Evolutionary conservation across 257 asterid genomes (phyloP).

Genomic region (Anisodus acutangulus): DNA sequence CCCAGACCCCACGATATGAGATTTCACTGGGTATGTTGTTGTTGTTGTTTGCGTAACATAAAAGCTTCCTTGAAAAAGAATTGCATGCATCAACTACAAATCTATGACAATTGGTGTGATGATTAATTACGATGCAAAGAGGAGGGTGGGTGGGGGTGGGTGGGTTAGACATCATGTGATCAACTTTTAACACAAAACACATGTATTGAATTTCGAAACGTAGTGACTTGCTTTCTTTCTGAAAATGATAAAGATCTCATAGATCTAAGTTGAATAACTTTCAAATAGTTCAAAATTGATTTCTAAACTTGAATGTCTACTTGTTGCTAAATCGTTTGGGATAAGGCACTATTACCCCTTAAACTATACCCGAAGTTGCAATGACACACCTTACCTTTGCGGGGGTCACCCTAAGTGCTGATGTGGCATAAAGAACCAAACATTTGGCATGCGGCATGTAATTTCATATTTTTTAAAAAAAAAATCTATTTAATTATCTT

Average conservation of each 20-base stretch:
- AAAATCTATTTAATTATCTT: too few species aligned
- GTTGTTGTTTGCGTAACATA: not conserved
- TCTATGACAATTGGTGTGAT: conserved; percentile 9
- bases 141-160: too few species aligned
- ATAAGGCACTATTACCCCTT: too few species aligned
- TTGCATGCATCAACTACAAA: conserved; percentile 17
- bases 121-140: not conserved
- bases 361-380: too few species aligned
- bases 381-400: too few species aligned
- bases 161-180: not conserved
- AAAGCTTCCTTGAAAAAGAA: conserved; percentile 1
- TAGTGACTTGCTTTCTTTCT: not conserved
- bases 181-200: not conserved
- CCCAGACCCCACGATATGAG: too few species aligned
- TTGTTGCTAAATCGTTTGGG: too few species aligned
- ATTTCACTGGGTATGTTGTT: too few species aligned
- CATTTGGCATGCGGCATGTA: too few species aligned
- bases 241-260: not conserved
- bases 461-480: too few species aligned
- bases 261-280: not conserved
- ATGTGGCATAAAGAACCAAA: too few species aligned
- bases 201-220: not conserved
- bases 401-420: too few species aligned
- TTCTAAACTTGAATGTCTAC: not conserved
- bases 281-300: not conserved